Base-by-base conservation (phyloP, 2,329 filamentous ascomycete species). In the Clonostachys chloroleuca region DNA sequence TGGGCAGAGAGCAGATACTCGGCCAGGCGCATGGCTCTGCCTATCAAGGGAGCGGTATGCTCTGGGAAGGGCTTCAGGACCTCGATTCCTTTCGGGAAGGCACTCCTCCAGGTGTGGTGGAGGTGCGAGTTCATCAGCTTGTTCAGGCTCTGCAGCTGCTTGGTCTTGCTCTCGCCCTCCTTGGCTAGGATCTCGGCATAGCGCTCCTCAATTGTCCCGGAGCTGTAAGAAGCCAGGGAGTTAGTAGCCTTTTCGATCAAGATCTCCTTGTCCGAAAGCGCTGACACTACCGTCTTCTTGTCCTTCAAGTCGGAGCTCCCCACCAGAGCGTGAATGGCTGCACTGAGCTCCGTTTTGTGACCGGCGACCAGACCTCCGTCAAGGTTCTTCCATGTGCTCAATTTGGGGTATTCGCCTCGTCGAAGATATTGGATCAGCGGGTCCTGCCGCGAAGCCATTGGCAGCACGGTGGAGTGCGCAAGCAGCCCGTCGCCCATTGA, bases 401-500 rank as follows among this genome's bases (percentile, higher is more conserved):
- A 68, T 35, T 77, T 70, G 1, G 87, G 83, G 57, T 86, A 92
- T 50, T 90, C 80, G 35, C 88, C 90, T 36, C 85, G 78, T 45
- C 92, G 83, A 49, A 97, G 72, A 55, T 84, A 89, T 1, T 75
- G 67, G 39, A 97, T 70, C 49, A 92, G 73, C 3, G 79, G 65
- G 59, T 96, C 89, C 50, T 92, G 81, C 54, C 83, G 80, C 16
- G 81, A 63, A 1, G 81, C 88, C 87, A 96, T 96, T 5, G 94
- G 94, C 45, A 96, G 77, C 24, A 90, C 77, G n/a, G 87, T 77
- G 67, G 86, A 86, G 61, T 92, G 84, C 14, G 86, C 78, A 43
- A 97, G 74, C 35, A 97, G 69, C 2, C 94, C 94, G 16, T 84
- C 86, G 12, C 86, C 86, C 89, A 96, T 94, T 50, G 86, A 84